A percentile compares a stretch with the other conserved stretches of the same genome.
Evolutionary conservation across 257 asterid species (phyloP).

Genomic region (Petrea volubilis): DNA sequence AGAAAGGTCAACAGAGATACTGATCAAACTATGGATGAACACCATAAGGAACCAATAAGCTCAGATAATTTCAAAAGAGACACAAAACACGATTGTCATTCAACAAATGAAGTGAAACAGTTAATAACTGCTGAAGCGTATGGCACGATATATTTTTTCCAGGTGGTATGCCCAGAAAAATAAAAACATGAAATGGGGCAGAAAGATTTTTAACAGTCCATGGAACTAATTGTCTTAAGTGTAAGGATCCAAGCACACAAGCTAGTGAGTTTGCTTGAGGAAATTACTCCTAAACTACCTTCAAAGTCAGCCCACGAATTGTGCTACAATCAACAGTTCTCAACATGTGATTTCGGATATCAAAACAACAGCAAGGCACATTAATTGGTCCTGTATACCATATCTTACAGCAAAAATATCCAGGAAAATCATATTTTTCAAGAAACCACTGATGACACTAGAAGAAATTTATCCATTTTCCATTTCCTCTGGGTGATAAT

Average conservation of each 20-base stretch:
- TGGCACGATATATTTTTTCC: background rate
- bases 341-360: background rate
- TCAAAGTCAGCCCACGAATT: no score
- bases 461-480: background rate
- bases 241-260: background rate
- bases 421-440: background rate
- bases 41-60: constrained; percentile 1
- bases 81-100: no score
- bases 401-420: background rate
- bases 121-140: background rate
- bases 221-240: background rate
- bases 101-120: background rate
- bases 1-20: background rate
- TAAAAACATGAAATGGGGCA: background rate
- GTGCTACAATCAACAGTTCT: background rate
- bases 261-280: no score
- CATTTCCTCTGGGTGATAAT: background rate
- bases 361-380: background rate
- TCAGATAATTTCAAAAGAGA: no score
- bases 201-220: background rate
- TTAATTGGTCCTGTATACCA: background rate
- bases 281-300: no score
- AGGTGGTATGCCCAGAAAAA: background rate
- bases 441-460: no score
- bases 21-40: background rate